These are phyloP conservation scores for Flueggea neowawraea DNA, from an alignment of 441 rosid species.

Conservation along the genomic window DNA sequence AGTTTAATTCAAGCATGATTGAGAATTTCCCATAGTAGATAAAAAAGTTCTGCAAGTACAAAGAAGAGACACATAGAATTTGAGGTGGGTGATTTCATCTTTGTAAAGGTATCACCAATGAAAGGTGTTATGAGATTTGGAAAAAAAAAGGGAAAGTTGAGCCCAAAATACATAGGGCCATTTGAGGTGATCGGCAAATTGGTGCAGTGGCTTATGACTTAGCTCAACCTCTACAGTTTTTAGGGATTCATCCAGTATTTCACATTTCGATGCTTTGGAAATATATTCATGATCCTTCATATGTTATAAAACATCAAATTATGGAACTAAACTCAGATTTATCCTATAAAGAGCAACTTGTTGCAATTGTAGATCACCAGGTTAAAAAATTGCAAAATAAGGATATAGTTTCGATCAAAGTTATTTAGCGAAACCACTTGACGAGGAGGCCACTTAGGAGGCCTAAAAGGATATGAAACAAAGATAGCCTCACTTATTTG, in stretches of 20 bases:
- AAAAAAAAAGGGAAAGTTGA: background rate
- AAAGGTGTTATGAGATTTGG: slow-evolving; percentile 2
- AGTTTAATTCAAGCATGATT: background rate
- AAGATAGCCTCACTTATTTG: background rate
- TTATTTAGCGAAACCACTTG: background rate
- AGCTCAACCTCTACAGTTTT: background rate
- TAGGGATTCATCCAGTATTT: background rate
- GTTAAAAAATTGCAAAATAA: background rate
- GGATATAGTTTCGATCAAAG: background rate
- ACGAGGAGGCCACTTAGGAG: background rate
- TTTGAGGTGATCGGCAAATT: background rate
- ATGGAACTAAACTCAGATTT: background rate
- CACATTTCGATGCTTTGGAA: too few species aligned
- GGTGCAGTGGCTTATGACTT: background rate
- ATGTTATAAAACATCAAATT: background rate
- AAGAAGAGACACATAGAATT: background rate
- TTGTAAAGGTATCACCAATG: background rate
- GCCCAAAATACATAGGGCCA: background rate
- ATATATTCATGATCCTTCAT: too few species aligned
- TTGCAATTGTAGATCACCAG: background rate
- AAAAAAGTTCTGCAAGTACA: background rate
- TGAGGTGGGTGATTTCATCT: background rate
- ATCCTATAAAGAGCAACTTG: background rate
- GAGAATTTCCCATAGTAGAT: background rate
- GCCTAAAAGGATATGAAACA: background rate